Percentiles rank a stretch among this genome's conserved stretches.
Evolutionary conservation across 2,329 filamentous ascomycete genomes (phyloP).

Genomic region (Apiospora malaysiana): DNA sequence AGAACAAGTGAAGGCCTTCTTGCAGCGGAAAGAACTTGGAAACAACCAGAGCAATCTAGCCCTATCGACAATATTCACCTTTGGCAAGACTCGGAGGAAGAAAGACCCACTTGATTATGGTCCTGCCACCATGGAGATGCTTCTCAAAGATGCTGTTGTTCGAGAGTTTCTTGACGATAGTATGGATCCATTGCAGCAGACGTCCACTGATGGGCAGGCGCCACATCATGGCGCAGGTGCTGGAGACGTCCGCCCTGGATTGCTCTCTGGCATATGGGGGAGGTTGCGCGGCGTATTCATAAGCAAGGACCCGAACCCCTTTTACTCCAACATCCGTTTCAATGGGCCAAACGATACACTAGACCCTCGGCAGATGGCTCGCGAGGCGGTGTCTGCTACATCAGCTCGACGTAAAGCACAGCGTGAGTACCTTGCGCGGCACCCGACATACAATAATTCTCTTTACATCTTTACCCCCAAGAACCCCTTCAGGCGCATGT

Average conservation of each 20-base stretch:
- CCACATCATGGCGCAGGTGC: conserved; percentile 43
- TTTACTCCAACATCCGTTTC: conserved; percentile 79
- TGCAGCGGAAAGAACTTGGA: conserved; percentile 87
- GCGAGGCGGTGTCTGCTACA: conserved; percentile 84
- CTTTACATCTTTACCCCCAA: conserved; percentile 83
- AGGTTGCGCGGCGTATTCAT: conserved; percentile 61
- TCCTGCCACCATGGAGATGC: conserved; percentile 91
- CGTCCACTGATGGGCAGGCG: conserved; percentile 43
- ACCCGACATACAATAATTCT: conserved; percentile 92
- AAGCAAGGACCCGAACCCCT: conserved; percentile 86
- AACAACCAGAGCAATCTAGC: conserved; percentile 75
- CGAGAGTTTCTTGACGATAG: conserved; percentile 90
- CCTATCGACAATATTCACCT: conserved; percentile 71
- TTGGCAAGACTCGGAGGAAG: conserved; percentile 63
- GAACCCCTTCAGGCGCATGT: conserved; percentile 80
- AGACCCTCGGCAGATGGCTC: conserved; percentile 87
- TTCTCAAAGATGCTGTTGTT: conserved; percentile 94
- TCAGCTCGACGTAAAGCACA: conserved; percentile 86
- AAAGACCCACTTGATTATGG: conserved; percentile 92
- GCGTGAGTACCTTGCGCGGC: conserved; percentile 83
- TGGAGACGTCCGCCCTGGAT: conserved; percentile 59
- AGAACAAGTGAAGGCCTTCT: conserved; percentile 93
- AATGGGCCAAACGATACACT: conserved; percentile 77
- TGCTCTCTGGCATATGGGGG: conserved; percentile 66
- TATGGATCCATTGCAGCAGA: conserved; percentile 50